Evolutionary conservation across 192 early-diverging fungal species (phyloP), one percentile per base, ranked within the genome.

Genomic region (Coemansia sp.): DNA sequence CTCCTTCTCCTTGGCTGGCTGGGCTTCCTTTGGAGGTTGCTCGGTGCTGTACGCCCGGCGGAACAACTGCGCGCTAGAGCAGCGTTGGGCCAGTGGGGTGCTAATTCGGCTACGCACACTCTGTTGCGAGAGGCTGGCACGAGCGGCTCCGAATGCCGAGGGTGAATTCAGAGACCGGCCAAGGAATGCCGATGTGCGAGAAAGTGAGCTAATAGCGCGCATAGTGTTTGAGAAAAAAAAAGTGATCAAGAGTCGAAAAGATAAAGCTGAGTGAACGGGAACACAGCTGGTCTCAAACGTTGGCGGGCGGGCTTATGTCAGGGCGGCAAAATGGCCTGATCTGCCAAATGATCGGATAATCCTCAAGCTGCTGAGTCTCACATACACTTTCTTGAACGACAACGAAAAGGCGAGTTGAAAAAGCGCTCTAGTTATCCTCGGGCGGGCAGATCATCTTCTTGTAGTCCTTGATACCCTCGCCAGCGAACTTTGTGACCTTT

Each of bases 381-480:
- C 31, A 31, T 4, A 4, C 31, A 31, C 4, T 31, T 31, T 31
- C 31, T 31, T 31, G 4, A 21, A 45, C 43, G 9, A 2, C 41
- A 42, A 5, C 3, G 4, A 18, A n/a, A 12, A 16, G 43, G 43
- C 18, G 8, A 9, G 43, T 9, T 21, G 20, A 4, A 45, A n/a
- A 43, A 16, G n/a, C 6, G n/a, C 18, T 28, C 43, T 62, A 69
- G 34, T 42, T 31, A 9, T 73, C 60, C 25, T 73, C 76, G 3
- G 70, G 76, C 13, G 83, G 83, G 63, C 83, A 85, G 39, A 85
- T 80, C 74, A 77, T 67, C 64, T 70, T 75, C 77, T 90, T 90
- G 77, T 93, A 93, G 31, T 90, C 88, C 83, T 87, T 92, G 85
- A 91, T 95, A 66, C 88, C 91, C 66, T 85, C 89, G 39, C 95